Evolutionary conservation across 805 yeast species (phyloP), one percentile per base, ranked within the genome.

Genomic region (Saccharomycopsis fibuligera): DNA sequence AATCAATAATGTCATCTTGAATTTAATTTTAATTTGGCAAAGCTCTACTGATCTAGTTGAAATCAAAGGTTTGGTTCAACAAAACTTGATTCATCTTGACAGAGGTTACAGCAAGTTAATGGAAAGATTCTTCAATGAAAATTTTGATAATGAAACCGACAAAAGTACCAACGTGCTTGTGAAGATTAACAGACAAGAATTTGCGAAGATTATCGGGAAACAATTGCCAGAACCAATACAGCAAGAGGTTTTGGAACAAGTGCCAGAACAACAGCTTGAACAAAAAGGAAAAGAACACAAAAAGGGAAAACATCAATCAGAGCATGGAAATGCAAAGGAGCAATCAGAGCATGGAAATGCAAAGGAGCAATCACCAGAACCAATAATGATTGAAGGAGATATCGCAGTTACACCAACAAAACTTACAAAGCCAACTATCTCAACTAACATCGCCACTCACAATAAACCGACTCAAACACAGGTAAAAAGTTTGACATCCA

Each of bases 21-120:
- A 37, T 16, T 21, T 44, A 17, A 33, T 48, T n/a, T 8, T 41
- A 17, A 19, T 51, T 12, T 51, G 49, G 51, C 45, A 50, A 38
- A 23, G 39, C 23, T 9, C 16, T 12, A 17, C 44, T 21, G 14
- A 14, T 23, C 5, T 6, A 8, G 25, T 16, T 25, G 19, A 30
- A 9, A 4, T 10, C 1, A 12, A 36, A 9, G 25, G 31, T 9
- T 29, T 39, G 12, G 23, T 49, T n/a, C 17, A 33, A 24, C 36
- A 38, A 21, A 25, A 29, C 9, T 17, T 50, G 44, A 33, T 24
- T 14, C 35, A n/a, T 23, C 22, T 50, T 5, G 45, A 46, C 23
- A 29, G 17, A 12, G 9, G 42, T 14, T 45, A 48, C 24, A 36
- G 17, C 19, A 23, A 19, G 14, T 33, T 25, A 12, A 45, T 51